Conservation (phyloP, 768 basidiomycete species). For the Aureoboletus auriporus region DNA sequence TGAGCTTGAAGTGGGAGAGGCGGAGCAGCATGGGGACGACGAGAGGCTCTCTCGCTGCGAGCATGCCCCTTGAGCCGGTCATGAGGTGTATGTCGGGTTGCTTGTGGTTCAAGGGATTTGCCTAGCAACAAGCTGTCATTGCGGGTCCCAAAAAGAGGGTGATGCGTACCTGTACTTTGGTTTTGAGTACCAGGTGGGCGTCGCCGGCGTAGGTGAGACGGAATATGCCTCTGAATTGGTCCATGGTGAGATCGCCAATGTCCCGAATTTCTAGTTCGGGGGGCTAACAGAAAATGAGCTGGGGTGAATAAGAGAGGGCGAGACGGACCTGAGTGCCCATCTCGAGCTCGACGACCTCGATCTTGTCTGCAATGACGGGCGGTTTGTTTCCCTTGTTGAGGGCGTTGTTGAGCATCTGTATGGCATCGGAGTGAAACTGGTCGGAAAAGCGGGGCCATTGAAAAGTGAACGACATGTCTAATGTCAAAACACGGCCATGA, state of each 20-base stretch:
- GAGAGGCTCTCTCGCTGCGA: slow-evolving; percentile 91
- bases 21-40: slow-evolving; percentile 98
- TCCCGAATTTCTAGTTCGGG: slow-evolving; percentile 97
- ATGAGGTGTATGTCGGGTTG: slow-evolving; percentile 87
- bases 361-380: slow-evolving; percentile 94
- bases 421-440: slow-evolving; percentile 94
- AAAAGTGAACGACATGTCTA: slow-evolving; percentile 81
- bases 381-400: slow-evolving; percentile 98
- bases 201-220: slow-evolving; percentile 93
- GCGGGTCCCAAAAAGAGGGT: background rate
- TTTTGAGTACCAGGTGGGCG: slow-evolving; percentile 80
- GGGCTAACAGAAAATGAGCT: slow-evolving; percentile 51
- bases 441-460: slow-evolving; percentile 97
- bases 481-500: slow-evolving; percentile 8
- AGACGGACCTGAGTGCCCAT: slow-evolving; percentile 91
- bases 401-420: slow-evolving; percentile 93
- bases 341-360: slow-evolving; percentile 97
- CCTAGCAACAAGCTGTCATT: slow-evolving; percentile 42
- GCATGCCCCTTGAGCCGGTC: slow-evolving; percentile 79
- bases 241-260: slow-evolving; percentile 92
- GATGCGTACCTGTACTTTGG: slow-evolving; percentile 80
- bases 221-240: slow-evolving; percentile 97
- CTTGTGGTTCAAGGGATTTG: slow-evolving; percentile 92
- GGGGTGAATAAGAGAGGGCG: background rate
- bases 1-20: slow-evolving; percentile 90